Percentiles rank a stretch among this genome's conserved stretches.
Conservation (phyloP, 192 early-diverging fungal genomes). For the Coemansia sp. region DNA sequence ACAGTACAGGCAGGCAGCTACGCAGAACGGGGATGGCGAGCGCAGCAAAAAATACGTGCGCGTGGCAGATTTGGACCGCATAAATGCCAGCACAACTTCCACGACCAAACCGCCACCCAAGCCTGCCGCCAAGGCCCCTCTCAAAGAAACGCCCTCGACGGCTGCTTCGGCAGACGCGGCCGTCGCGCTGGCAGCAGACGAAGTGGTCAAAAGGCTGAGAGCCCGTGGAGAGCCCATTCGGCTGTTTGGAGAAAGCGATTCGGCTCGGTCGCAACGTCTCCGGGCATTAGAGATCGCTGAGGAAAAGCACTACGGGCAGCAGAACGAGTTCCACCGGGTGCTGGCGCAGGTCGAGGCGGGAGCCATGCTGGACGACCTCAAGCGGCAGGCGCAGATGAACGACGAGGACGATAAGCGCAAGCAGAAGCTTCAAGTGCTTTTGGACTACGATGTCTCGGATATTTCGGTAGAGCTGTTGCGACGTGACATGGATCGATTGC, state of each 20-base stretch:
- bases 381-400: slow-evolving; percentile 54
- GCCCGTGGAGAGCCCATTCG: slow-evolving; percentile 86
- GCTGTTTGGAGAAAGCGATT: slow-evolving; percentile 87
- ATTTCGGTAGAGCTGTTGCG: slow-evolving; percentile 74
- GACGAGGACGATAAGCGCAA: slow-evolving; percentile 38
- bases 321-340: slow-evolving; percentile 86
- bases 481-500: slow-evolving; percentile 70
- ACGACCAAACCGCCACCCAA: no score
- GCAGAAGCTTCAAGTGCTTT: slow-evolving; percentile 40
- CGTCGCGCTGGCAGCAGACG: slow-evolving; percentile 48
- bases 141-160: no score
- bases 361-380: slow-evolving; percentile 71
- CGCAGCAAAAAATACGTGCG: slow-evolving; percentile 76
- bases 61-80: slow-evolving; percentile 71
- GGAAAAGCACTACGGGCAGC: slow-evolving; percentile 78
- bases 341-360: slow-evolving; percentile 81
- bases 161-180: no score
- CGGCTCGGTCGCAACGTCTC: slow-evolving; percentile 73
- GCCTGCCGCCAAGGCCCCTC: no score
- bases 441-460: slow-evolving; percentile 63
- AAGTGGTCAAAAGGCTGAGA: slow-evolving; percentile 77
- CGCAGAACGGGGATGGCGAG: slow-evolving; percentile 8
- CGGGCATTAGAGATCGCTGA: slow-evolving; percentile 79
- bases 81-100: background rate
- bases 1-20: slow-evolving; percentile 38